Evolutionary conservation across 768 basidiomycete genomes (phyloP), one percentile per base, ranked within the genome.

Genomic region (Pholiota microspora): DNA sequence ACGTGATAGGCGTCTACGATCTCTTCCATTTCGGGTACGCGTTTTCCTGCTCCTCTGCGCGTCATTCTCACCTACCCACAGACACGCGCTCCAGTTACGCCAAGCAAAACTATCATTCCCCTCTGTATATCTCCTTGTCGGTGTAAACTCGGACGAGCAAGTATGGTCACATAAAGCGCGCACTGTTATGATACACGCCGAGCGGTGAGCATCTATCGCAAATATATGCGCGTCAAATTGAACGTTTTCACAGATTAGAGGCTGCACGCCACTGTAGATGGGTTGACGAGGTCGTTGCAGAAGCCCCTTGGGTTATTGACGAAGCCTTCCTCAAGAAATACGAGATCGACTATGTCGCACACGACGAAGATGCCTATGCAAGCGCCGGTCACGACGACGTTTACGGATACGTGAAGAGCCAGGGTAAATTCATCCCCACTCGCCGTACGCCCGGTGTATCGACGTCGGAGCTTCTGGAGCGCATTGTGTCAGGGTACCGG

Each of bases 51-150:
- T 29, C 12, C 18, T 48, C 35, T 24, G 13, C 9, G 15, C 21
- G 12, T 54, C 28, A 27, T 16, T 45, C 40, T 46, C 10, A 42
- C 23, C 53, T 24, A n/a, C 15, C 34, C 46, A n/a, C 40, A 96
- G 94, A 4, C 95, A 98, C 74, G 92, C 95, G 1, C 77, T 98
- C 15, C 96, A 98, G 71, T 80, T 98, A 27, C 89, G 96, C 24
- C 97, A 99, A 74, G 94, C 96, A 46, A 99, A 99, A 67, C 77
- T 97, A 13, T 86, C 92, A 0, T 98, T 99, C 72, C 86, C 89
- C 4, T 82, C 82, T 27, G 95, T 98, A 6, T 84, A 96, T 69
- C 84, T 99, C 36, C 76, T 99, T 42, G 93, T 88, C 31, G 97
- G 97, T n/a, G 94, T 98, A 38, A 89, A 84, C 68, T 91, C 91